A percentile compares a stretch with the other conserved stretches of the same genome.
Evolutionary conservation across 805 yeast genomes (phyloP).

Genomic region (Debaryomyces tyrocola): DNA sequence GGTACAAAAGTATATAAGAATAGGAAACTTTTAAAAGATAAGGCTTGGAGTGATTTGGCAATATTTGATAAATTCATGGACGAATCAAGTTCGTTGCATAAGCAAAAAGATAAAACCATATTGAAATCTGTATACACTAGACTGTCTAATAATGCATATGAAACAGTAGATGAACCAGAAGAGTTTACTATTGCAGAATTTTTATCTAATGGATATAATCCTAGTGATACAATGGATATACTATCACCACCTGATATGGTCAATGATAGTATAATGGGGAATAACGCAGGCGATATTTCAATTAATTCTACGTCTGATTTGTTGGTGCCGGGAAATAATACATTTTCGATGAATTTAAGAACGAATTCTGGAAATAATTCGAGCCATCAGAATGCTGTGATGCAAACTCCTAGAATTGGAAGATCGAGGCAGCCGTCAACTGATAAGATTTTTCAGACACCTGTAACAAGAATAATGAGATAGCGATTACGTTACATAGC

Average conservation of each 20-base stretch:
- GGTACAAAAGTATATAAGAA: conserved; percentile 42
- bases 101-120: conserved; percentile 30
- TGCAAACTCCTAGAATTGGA: conserved; percentile 41
- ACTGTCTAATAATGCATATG: conserved; percentile 11
- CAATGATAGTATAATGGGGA: conserved; percentile 27
- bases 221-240: conserved; percentile 11
- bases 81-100: conserved; percentile 14
- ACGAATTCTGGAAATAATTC: conserved; percentile 8
- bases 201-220: conserved; percentile 30
- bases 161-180: conserved; percentile 10
- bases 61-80: conserved; percentile 27
- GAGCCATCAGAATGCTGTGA: conserved; percentile 7
- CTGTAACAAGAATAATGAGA: conserved; percentile 39
- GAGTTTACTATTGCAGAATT: conserved; percentile 31
- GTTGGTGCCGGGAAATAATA: conserved; percentile 22
- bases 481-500: conserved; percentile 4
- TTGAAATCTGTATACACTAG: conserved; percentile 25
- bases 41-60: conserved; percentile 36
- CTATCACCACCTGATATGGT: conserved; percentile 13
- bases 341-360: conserved; percentile 13
- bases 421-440: conserved; percentile 38
- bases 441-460: conserved; percentile 43
- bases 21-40: conserved; percentile 26
- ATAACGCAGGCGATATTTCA: conserved; percentile 34
- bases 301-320: conserved; percentile 28